Evolutionary conservation across 2,329 filamentous ascomycete genomes (phyloP).

Genomic region (Pseudogymnoascus sp.): DNA sequence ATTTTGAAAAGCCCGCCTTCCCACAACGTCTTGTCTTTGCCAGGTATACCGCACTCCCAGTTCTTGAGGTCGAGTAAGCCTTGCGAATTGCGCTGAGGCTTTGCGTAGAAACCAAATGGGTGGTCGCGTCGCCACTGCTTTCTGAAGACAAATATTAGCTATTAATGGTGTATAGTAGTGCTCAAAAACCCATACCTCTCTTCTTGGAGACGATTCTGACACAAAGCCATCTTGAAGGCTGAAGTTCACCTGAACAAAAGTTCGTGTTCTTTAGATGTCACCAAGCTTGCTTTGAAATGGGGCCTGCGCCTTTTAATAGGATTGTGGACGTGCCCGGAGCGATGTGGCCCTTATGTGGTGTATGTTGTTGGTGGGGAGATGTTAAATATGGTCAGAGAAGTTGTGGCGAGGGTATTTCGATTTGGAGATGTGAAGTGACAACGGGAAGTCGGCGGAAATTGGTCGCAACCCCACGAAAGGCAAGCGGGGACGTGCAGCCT

Average conservation of each 20-base stretch:
- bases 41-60: constrained; percentile 95
- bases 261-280: not conserved
- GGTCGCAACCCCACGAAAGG: constrained; percentile 8
- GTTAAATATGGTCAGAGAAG: not conserved
- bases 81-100: constrained; percentile 69
- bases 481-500: constrained; percentile 6
- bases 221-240: constrained; percentile 63
- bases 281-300: not conserved
- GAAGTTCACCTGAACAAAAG: constrained; percentile 1
- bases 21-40: constrained; percentile 96
- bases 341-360: not conserved
- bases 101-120: constrained; percentile 94
- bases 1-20: constrained; percentile 96
- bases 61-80: constrained; percentile 85
- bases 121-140: constrained; percentile 97
- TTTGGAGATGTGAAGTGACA: constrained; percentile 6
- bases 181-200: constrained; percentile 56
- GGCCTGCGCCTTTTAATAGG: not conserved
- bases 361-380: not conserved
- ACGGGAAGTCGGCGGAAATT: constrained; percentile 10
- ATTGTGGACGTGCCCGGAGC: not conserved
- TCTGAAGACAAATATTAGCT: constrained; percentile 37
- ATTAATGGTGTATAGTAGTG: not conserved
- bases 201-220: constrained; percentile 78
- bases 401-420: not conserved